phyloP scores from a whole-genome alignment of 371 early-diverging fungal species.

The Saksenaea vasiformis region DNA sequence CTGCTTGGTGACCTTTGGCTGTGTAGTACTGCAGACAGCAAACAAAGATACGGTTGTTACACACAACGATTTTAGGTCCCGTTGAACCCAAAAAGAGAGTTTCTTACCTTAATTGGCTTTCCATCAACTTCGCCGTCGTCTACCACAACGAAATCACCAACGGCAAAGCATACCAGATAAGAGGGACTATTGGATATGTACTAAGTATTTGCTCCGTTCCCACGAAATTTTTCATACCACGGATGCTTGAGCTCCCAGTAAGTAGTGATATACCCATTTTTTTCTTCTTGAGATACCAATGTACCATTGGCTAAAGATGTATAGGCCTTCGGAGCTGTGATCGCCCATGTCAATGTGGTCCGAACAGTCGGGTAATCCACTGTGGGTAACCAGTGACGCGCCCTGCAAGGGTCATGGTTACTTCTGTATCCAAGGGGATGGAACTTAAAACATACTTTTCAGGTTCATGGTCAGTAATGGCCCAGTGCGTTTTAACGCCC shows the following conservation, averaged over 20 bases:
- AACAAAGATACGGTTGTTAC: not conserved
- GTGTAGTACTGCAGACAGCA: conserved; percentile 43
- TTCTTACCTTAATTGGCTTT: conserved; percentile 41
- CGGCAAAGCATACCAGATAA: conserved; percentile 50
- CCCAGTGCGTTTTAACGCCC: conserved; percentile 11
- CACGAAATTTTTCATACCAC: conserved; percentile 19
- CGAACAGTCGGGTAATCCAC: conserved; percentile 61
- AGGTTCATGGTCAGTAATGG: conserved; percentile 42
- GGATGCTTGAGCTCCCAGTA: conserved; percentile 46
- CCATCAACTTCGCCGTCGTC: conserved; percentile 52
- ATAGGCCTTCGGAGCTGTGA: conserved; percentile 47
- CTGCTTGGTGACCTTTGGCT: conserved; percentile 32
- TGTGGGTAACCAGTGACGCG: conserved; percentile 62
- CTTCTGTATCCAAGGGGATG: not conserved
- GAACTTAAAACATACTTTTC: conserved; percentile 28
- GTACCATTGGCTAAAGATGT: conserved; percentile 56
- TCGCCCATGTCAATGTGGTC: conserved; percentile 46
- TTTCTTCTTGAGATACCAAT: conserved; percentile 21
- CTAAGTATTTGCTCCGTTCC: not conserved
- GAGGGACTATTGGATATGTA: conserved; percentile 30
- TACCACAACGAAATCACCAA: conserved; percentile 52
- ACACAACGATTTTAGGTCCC: not conserved
- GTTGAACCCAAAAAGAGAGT: not conserved
- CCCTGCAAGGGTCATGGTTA: conserved; percentile 16
- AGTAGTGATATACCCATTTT: conserved; percentile 37